These are phyloP conservation scores for Microcyclospora tardicrescens DNA, from an alignment of 2,329 filamentous ascomycete genomes.

Conservation along the genomic window DNA sequence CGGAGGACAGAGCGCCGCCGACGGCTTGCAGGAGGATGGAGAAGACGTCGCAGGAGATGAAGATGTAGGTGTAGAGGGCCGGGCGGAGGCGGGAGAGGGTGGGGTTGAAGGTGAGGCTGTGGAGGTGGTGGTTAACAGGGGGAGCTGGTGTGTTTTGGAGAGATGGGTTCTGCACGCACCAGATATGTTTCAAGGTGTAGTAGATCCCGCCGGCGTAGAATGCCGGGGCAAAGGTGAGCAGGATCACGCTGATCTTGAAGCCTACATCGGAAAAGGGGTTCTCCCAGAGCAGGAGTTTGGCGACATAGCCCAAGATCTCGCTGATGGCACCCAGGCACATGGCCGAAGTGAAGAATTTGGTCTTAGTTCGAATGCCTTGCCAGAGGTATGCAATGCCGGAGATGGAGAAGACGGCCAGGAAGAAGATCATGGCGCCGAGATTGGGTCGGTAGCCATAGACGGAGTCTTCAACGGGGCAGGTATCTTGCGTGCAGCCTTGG, in stretches of 20 bases:
- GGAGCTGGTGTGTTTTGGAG: not conserved
- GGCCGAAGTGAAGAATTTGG: slow-evolving; percentile 29
- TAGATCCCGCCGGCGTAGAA: slow-evolving; percentile 35
- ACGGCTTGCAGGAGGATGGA: slow-evolving; percentile 47
- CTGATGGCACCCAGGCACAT: slow-evolving; percentile 30
- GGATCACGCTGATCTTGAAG: slow-evolving; percentile 32
- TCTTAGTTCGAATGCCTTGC: slow-evolving; percentile 23
- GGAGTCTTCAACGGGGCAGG: slow-evolving; percentile 13
- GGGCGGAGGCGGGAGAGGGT: slow-evolving; percentile 16
- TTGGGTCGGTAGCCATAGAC: slow-evolving; percentile 25
- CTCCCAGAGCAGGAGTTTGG: slow-evolving; percentile 27
- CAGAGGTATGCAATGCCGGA: slow-evolving; percentile 19
- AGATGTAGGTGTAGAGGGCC: slow-evolving; percentile 38
- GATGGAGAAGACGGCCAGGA: slow-evolving; percentile 25
- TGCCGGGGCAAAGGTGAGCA: slow-evolving; percentile 32
- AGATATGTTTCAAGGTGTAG: slow-evolving; percentile 20
- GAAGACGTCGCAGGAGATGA: slow-evolving; percentile 46
- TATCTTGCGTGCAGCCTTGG: slow-evolving; percentile 16
- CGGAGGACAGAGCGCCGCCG: slow-evolving; percentile 45
- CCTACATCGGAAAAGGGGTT: slow-evolving; percentile 32
- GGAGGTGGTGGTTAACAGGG: slow-evolving; percentile 17
- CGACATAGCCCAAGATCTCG: slow-evolving; percentile 32
- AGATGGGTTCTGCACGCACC: slow-evolving; percentile 11
- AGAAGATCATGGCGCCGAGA: slow-evolving; percentile 27
- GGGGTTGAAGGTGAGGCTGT: slow-evolving; percentile 30